Evolutionary conservation across 768 basidiomycete genomes (phyloP).

Genomic region (Nidularia pulvinata): DNA sequence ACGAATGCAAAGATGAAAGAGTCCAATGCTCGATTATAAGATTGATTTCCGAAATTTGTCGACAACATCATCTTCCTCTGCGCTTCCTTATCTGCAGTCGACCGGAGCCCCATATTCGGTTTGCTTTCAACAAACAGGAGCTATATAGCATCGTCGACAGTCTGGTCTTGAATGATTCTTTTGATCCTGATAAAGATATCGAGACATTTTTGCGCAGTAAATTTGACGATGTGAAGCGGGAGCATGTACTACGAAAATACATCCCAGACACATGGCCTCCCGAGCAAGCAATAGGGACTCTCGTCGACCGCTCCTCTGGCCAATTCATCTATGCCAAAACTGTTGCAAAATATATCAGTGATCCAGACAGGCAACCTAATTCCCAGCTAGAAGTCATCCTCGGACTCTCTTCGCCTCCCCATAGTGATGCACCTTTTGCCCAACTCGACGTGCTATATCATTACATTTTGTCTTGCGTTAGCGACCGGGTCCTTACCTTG

Average conservation of each 20-base stretch:
- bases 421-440: no score
- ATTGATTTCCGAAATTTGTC: background rate
- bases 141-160: background rate
- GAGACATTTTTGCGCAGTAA: constrained; percentile 8
- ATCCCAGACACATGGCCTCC: background rate
- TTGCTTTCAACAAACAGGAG: constrained; percentile 3
- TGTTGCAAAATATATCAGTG: no score
- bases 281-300: background rate
- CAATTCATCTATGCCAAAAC: no score
- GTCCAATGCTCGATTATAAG: constrained; percentile 10
- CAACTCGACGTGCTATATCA: no score
- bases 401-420: no score
- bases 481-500: no score
- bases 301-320: background rate
- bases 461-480: no score
- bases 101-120: constrained; percentile 16
- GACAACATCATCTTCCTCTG: constrained; percentile 7
- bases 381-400: no score
- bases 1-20: constrained; percentile 14
- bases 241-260: constrained; percentile 3
- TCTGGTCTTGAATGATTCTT: constrained; percentile 3
- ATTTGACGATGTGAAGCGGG: constrained; percentile 4
- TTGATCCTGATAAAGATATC: constrained; percentile 13
- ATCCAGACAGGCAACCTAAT: background rate
- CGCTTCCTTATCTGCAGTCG: constrained; percentile 21